Conservation (phyloP, 1,139 yeast genomes). For the Arxiozyma telluris region DNA sequence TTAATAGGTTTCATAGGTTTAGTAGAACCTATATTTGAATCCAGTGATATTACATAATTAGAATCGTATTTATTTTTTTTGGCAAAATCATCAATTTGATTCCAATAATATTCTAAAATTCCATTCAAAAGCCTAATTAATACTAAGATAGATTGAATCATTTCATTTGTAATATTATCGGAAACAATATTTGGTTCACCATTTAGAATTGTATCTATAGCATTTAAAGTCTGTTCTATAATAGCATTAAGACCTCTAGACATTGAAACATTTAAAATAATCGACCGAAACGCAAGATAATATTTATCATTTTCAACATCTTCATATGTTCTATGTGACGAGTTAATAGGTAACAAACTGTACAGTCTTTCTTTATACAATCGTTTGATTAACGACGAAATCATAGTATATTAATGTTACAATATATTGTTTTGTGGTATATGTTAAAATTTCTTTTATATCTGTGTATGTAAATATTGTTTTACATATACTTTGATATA, state of each 20-base stretch:
- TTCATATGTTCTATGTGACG: slow-evolving; percentile 14
- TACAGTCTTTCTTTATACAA: slow-evolving; percentile 18
- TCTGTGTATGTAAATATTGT: no score
- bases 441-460: no score
- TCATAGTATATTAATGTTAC: neutral
- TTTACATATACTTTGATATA: no score
- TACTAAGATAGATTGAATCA: slow-evolving; percentile 22
- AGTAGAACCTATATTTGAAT: neutral
- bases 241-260: slow-evolving; percentile 21
- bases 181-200: slow-evolving; percentile 14
- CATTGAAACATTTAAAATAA: slow-evolving; percentile 24
- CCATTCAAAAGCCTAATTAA: slow-evolving; percentile 25
- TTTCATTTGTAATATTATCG: slow-evolving; percentile 10
- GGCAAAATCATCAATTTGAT: slow-evolving; percentile 9
- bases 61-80: slow-evolving; percentile 1
- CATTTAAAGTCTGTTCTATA: slow-evolving; percentile 15
- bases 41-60: neutral
- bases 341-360: slow-evolving; percentile 21
- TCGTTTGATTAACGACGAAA: slow-evolving; percentile 13
- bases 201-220: slow-evolving; percentile 18
- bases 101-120: slow-evolving; percentile 25
- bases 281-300: slow-evolving; percentile 21
- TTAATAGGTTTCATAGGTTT: slow-evolving; percentile 1
- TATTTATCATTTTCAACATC: slow-evolving; percentile 25
- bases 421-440: no score